A percentile compares a stretch with the other conserved stretches of the same genome.
phyloP scores from a whole-genome alignment of 2,329 filamentous ascomycete genomes.

The Lachnellula arida region DNA sequence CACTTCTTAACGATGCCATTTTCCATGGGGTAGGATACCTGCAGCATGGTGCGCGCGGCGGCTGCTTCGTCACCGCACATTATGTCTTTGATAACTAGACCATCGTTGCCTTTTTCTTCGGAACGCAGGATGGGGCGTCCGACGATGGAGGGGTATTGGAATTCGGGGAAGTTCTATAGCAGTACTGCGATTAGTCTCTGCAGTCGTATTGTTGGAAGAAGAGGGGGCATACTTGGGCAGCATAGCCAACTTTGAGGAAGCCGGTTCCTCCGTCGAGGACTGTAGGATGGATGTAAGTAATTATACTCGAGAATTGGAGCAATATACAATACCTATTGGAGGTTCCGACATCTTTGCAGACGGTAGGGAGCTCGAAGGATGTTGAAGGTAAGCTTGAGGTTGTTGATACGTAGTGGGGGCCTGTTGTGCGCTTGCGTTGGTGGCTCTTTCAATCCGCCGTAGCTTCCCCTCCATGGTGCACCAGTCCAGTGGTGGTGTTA shows the following conservation, averaged over 20 bases:
- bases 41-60: conserved; percentile 91
- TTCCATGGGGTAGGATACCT: conserved; percentile 99
- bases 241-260: conserved; percentile 99
- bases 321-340: conserved; percentile 31
- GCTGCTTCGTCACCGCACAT: conserved; percentile 99
- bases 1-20: conserved; percentile 99
- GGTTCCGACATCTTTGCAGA: conserved; percentile 32
- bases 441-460: conserved; percentile 5
- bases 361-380: conserved; percentile 10
- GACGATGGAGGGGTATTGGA: conserved; percentile 97
- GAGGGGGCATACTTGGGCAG: conserved; percentile 62
- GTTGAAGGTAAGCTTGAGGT: conserved; percentile 11
- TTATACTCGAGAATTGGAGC: background rate
- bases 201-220: background rate
- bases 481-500: background rate
- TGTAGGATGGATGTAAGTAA: conserved; percentile 37
- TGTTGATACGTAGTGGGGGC: conserved; percentile 13
- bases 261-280: conserved; percentile 99
- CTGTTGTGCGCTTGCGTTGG: conserved; percentile 11
- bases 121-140: conserved; percentile 95
- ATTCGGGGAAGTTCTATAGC: conserved; percentile 89
- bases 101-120: conserved; percentile 69
- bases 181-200: conserved; percentile 7
- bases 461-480: conserved; percentile 17
- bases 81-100: conserved; percentile 87